These are phyloP conservation scores for Yarrowia osloensis DNA, from an alignment of 805 yeast species.

Conservation along the genomic window DNA sequence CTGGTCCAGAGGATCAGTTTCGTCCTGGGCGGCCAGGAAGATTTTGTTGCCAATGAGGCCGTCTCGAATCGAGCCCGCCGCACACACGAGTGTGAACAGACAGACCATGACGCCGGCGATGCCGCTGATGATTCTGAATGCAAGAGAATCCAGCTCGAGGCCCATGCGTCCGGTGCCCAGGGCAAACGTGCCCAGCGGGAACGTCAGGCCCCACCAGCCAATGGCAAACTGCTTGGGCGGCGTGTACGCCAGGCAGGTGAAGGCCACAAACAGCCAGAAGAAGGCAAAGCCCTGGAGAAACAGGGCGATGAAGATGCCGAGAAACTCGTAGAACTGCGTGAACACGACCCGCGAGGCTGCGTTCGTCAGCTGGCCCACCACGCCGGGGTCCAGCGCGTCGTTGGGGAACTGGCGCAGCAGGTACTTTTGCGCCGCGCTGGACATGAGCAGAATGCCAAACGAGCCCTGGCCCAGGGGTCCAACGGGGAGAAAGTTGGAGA, in stretches of 20 bases:
- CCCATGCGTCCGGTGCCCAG: slow-evolving; percentile 59
- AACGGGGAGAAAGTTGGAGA: slow-evolving; percentile 68
- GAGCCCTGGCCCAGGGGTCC: slow-evolving; percentile 89
- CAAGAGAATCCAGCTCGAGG: slow-evolving; percentile 50
- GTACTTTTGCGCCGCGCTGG: slow-evolving; percentile 46
- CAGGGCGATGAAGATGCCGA: slow-evolving; percentile 48
- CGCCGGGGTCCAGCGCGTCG: slow-evolving; percentile 38
- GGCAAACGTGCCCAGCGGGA: slow-evolving; percentile 85
- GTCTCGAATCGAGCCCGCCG: slow-evolving; percentile 42
- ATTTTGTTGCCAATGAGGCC: slow-evolving; percentile 21
- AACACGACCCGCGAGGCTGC: neutral
- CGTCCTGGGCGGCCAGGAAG: slow-evolving; percentile 32
- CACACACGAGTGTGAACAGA: slow-evolving; percentile 45
- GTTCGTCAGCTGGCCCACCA: slow-evolving; percentile 36
- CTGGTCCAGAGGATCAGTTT: slow-evolving; percentile 32
- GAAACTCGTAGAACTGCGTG: slow-evolving; percentile 34
- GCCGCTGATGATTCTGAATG: slow-evolving; percentile 64
- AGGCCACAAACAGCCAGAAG: slow-evolving; percentile 54
- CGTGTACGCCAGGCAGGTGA: slow-evolving; percentile 42
- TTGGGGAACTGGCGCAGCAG: slow-evolving; percentile 35
- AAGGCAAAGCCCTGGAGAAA: slow-evolving; percentile 58
- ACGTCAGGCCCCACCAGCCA: slow-evolving; percentile 82
- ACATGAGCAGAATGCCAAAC: slow-evolving; percentile 61
- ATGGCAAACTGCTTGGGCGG: slow-evolving; percentile 49
- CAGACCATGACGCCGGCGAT: slow-evolving; percentile 60